phyloP scores from a whole-genome alignment of 129 eudicot genomes.

The Flaveria trinervia region DNA sequence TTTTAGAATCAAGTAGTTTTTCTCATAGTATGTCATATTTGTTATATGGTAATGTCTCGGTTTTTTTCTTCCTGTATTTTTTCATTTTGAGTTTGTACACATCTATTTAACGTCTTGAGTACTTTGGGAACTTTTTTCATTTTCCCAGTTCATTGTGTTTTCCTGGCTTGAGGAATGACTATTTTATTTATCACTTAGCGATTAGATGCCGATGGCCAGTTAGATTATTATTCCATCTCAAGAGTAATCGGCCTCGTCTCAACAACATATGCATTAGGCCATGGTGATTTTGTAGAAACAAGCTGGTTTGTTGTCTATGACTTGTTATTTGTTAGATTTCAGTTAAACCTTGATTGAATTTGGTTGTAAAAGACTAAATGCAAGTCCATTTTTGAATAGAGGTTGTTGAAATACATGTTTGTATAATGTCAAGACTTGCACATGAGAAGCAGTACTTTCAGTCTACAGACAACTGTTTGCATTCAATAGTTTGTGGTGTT shows the following conservation, averaged over 20 bases:
- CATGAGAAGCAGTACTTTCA: not conserved
- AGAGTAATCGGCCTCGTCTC: not conserved
- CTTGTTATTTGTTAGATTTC: not conserved
- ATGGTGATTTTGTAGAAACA: not conserved
- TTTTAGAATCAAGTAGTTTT: constrained; percentile 13
- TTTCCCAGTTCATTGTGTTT: not conserved
- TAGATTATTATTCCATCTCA: not conserved
- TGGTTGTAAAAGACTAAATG: not conserved
- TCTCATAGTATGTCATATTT: not conserved
- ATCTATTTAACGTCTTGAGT: not conserved
- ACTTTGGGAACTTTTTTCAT: not conserved
- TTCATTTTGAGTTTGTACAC: not conserved
- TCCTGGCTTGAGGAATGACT: not conserved
- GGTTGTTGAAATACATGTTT: not conserved
- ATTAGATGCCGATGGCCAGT: not conserved
- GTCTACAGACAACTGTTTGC: not conserved
- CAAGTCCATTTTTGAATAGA: not conserved
- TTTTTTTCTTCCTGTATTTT: too few relatives aligned
- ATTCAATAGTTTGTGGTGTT: not conserved
- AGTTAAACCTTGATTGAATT: not conserved
- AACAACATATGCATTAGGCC: not conserved
- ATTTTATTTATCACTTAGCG: not conserved
- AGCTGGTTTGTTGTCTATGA: not conserved
- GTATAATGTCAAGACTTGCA: not conserved
- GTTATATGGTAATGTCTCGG: too few relatives aligned